Evolutionary conservation across 441 rosid genomes (phyloP).

Genomic region (Eruca vesicaria): DNA sequence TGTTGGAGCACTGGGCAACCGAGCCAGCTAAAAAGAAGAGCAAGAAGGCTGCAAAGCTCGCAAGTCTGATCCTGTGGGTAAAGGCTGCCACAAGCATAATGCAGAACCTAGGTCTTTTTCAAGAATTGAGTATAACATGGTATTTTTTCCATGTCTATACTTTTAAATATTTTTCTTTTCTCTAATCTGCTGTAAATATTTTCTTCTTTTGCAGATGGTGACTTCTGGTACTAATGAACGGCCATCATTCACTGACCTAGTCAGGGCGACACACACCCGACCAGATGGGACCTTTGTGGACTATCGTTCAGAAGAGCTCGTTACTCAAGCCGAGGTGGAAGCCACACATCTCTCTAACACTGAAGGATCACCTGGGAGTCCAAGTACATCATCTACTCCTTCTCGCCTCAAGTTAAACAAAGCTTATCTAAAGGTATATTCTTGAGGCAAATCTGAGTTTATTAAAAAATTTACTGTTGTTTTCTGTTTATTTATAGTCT

Average conservation of each 20-base stretch:
- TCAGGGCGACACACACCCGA: not conserved
- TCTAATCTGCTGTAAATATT: not conserved
- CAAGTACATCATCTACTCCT: not conserved
- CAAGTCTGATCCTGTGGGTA: not conserved
- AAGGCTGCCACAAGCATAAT: not conserved
- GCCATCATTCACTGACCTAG: not conserved
- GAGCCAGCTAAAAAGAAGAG: not conserved
- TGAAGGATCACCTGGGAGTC: not conserved
- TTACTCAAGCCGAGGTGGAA: not conserved
- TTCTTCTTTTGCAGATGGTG: not conserved
- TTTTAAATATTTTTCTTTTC: no score
- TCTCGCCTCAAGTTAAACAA: not conserved
- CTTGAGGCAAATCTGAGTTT: no score
- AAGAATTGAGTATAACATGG: not conserved
- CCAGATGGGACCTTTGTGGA: not conserved
- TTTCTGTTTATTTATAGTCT: no score
- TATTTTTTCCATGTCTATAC: not conserved
- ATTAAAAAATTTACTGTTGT: no score
- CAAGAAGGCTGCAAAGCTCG: not conserved
- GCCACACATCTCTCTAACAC: not conserved
- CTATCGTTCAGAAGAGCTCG: not conserved
- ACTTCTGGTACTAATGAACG: not conserved
- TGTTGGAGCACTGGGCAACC: not conserved
- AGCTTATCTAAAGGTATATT: not conserved
- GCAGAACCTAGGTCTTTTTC: not conserved